Evolutionary conservation across 805 yeast species (phyloP).

Genomic region (Spathaspora hagerdaliae): DNA sequence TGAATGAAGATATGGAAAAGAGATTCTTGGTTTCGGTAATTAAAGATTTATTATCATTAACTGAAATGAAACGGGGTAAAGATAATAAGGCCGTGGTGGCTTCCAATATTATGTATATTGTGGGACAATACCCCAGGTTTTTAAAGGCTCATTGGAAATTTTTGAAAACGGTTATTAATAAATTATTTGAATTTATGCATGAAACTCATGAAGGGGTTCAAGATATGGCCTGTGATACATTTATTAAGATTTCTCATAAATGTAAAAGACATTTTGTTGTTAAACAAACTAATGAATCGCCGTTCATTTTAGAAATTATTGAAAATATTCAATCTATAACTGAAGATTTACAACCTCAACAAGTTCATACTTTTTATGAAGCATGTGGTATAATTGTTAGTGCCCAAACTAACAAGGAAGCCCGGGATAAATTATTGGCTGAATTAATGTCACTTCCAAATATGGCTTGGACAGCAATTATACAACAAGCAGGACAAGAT

Average conservation of each 20-base stretch:
- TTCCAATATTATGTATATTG: constrained; percentile 98
- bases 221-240: constrained; percentile 99
- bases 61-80: constrained; percentile 95
- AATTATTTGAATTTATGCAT: constrained; percentile 97
- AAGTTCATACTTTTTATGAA: constrained; percentile 94
- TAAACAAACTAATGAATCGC: constrained; percentile 84
- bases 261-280: constrained; percentile 94
- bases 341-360: constrained; percentile 92
- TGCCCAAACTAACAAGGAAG: constrained; percentile 70
- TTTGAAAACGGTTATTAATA: constrained; percentile 90
- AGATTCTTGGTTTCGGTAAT: constrained; percentile 89
- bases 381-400: constrained; percentile 93
- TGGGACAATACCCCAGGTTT: constrained; percentile 97
- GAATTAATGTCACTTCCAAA: constrained; percentile 91
- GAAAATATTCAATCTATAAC: constrained; percentile 80
- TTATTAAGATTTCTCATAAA: constrained; percentile 90
- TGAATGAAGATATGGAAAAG: constrained; percentile 97
- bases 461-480: constrained; percentile 89
- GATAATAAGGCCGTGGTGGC: constrained; percentile 99
- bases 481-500: constrained; percentile 78
- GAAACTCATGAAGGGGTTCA: constrained; percentile 99
- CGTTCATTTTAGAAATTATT: constrained; percentile 88
- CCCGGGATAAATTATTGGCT: constrained; percentile 65
- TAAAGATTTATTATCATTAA: constrained; percentile 83
- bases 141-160: constrained; percentile 98